Evolutionary conservation across 306 rosid species (phyloP), one percentile per base, ranked within the genome.

Genomic region (Rosa lucieae): DNA sequence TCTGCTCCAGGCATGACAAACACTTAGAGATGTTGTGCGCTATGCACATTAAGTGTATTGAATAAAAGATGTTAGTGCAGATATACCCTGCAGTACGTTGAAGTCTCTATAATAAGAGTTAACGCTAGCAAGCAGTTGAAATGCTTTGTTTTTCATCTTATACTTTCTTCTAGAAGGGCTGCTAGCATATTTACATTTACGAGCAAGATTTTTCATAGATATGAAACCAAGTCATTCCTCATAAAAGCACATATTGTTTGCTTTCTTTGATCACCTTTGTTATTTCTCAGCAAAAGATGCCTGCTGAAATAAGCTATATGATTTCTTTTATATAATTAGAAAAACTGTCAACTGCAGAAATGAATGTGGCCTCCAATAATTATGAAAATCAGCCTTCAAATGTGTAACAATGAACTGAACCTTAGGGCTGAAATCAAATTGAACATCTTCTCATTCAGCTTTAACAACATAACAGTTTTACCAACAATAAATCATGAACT

Each of bases 1-100:
- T 71, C 88, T 43, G 75, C 89, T 32, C 89, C 83, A 1, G 63
- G 70, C 77, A 86, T 88, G 46, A 44, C 86, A 73, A 82, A 85
- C 78, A 88, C 86, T 21, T 88, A 86, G 78, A 5, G 23, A 52
- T 52, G 59, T 17, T 52, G 59, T 52, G 21, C 8, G 21, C 59
- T 52, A 52, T 52, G 59, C 21, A 17, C 58, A 52, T 52, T 5
- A 18, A 4, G 8, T 17, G 8, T 17, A 17, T 52, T 17, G 59
- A 52, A 0, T 52, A 58, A 58, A 10, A 0, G 1, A 58, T 58
- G 21, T 0, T 8, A 58, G 65, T 23, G 65, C 35, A 58, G 59
- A 53, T 18, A 53, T 53, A 53, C 21, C 20, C 3, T 2, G 18
- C 26, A 20, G 61, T 29, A 29, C 32, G 32, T 55, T 17, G 23